phyloP scores from a whole-genome alignment of 2,329 filamentous ascomycete species.

The Macrophomina pseudophaseolina region DNA sequence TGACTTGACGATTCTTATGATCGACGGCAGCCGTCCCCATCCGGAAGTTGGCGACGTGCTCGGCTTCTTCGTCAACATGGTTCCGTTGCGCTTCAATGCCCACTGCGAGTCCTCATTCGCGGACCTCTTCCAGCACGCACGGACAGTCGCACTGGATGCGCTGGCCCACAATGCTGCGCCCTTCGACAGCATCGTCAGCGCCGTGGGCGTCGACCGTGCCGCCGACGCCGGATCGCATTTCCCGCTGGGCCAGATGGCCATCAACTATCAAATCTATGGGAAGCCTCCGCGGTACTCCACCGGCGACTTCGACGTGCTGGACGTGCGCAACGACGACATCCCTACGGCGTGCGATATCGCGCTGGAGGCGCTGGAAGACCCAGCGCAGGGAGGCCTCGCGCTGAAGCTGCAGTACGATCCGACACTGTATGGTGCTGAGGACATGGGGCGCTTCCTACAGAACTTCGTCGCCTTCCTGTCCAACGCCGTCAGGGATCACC shows the following conservation, averaged over 20 bases:
- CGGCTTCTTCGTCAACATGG: conserved; percentile 57
- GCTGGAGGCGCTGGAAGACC: conserved; percentile 33
- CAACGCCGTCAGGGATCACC: conserved; percentile 34
- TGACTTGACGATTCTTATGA: conserved; percentile 55
- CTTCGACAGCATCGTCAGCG: conserved; percentile 55
- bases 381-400: conserved; percentile 30
- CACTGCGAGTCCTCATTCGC: conserved; percentile 35
- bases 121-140: neutral
- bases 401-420: conserved; percentile 33
- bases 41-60: conserved; percentile 42
- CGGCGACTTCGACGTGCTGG: conserved; percentile 34
- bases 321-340: conserved; percentile 34
- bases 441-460: conserved; percentile 37
- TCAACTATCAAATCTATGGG: conserved; percentile 52
- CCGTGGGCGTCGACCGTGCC: conserved; percentile 50
- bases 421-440: conserved; percentile 31
- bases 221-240: conserved; percentile 35
- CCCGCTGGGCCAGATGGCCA: conserved; percentile 58
- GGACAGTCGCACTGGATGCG: conserved; percentile 40
- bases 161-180: conserved; percentile 54
- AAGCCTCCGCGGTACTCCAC: conserved; percentile 32
- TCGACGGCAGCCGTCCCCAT: conserved; percentile 51
- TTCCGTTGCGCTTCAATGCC: conserved; percentile 51
- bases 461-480: conserved; percentile 35
- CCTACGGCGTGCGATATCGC: conserved; percentile 32